These are phyloP conservation scores for Licmophora abbreviata DNA, from an alignment of 108 stramenopile genomes.

Conservation along the genomic window DNA sequence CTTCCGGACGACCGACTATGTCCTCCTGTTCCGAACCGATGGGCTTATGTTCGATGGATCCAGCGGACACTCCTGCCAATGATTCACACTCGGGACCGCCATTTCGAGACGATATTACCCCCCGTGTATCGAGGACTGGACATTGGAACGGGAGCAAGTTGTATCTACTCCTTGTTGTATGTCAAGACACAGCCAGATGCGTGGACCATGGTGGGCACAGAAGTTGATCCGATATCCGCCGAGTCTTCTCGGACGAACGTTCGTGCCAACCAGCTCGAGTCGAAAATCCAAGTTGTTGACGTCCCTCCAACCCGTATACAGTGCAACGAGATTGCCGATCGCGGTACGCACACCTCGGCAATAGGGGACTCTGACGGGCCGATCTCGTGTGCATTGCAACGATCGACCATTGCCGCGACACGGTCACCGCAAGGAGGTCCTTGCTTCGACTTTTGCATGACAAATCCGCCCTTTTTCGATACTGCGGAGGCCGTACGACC, in stretches of 20 bases:
- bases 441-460: slow-evolving; percentile 74
- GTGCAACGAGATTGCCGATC: slow-evolving; percentile 9
- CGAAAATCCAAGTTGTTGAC: slow-evolving; percentile 31
- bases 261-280: slow-evolving; percentile 49
- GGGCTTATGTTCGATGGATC: slow-evolving; percentile 86
- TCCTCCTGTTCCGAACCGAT: slow-evolving; percentile 90
- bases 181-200: slow-evolving; percentile 7
- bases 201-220: slow-evolving; percentile 71
- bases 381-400: slow-evolving; percentile 4
- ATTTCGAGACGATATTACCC: neutral
- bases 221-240: slow-evolving; percentile 77
- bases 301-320: slow-evolving; percentile 31
- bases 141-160: slow-evolving; percentile 85
- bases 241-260: slow-evolving; percentile 65
- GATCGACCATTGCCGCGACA: neutral
- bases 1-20: slow-evolving; percentile 69
- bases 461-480: slow-evolving; percentile 92
- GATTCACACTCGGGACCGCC: slow-evolving; percentile 4
- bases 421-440: neutral
- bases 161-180: slow-evolving; percentile 81
- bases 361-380: neutral
- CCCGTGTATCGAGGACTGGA: slow-evolving; percentile 51
- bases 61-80: slow-evolving; percentile 38
- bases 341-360: neutral
- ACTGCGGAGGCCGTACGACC: slow-evolving; percentile 19